These are phyloP conservation scores for Phaffia australis DNA, from an alignment of 768 basidiomycete genomes.

Conservation along the genomic window DNA sequence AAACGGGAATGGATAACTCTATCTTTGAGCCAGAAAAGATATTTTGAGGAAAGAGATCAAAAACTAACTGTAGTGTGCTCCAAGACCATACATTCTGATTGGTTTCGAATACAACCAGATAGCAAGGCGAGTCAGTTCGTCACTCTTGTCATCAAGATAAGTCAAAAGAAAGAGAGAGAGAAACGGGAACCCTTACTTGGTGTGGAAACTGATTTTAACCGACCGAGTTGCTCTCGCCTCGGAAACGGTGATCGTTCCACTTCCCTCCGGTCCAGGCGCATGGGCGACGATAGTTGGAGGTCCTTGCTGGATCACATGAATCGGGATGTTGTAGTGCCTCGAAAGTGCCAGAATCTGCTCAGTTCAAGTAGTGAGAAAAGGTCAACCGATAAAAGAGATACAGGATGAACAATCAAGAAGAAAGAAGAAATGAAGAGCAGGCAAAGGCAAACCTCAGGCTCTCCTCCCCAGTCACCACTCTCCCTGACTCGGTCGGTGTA, in stretches of 20 bases:
- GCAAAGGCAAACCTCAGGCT: conserved; percentile 55
- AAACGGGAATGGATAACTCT: no score
- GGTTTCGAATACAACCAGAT: no score
- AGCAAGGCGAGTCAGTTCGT: not conserved
- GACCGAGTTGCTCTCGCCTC: conserved; percentile 33
- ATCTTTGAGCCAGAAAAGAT: not conserved
- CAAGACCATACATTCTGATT: conserved; percentile 78
- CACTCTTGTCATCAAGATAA: not conserved
- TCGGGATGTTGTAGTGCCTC: conserved; percentile 66
- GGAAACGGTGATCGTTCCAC: conserved; percentile 41
- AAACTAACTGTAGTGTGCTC: conserved; percentile 47
- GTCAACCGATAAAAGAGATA: not conserved
- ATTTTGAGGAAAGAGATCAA: not conserved
- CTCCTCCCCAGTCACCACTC: conserved; percentile 92
- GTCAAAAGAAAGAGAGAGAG: not conserved
- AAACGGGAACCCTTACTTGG: conserved; percentile 19
- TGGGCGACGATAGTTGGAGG: conserved; percentile 76
- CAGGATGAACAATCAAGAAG: not conserved
- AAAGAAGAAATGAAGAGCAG: not conserved
- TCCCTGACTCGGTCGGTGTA: conserved; percentile 71
- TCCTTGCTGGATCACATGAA: conserved; percentile 79
- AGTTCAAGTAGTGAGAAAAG: not conserved
- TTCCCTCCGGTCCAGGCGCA: conserved; percentile 20
- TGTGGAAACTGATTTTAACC: conserved; percentile 34
- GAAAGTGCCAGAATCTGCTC: conserved; percentile 67